phyloP scores from a whole-genome alignment of 129 eudicot genomes.

The Saposhnikovia divaricata region DNA sequence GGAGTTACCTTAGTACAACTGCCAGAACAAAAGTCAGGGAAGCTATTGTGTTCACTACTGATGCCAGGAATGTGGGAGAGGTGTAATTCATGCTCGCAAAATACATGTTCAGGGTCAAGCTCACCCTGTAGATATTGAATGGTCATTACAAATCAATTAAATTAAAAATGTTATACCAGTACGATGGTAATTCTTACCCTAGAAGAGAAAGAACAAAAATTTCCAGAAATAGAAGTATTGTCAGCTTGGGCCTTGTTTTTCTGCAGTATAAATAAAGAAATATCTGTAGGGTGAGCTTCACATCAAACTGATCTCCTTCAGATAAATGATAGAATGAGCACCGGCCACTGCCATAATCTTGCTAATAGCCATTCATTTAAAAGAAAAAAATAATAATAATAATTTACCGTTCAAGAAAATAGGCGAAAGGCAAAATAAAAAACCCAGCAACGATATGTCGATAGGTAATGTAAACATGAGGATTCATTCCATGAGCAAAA shows the following conservation, averaged over 20 bases:
- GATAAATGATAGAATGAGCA: not conserved
- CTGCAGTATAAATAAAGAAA: slow-evolving; percentile 22
- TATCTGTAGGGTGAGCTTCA: not conserved
- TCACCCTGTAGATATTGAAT: slow-evolving; percentile 34
- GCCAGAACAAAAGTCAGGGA: slow-evolving; percentile 56
- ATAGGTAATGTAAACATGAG: slow-evolving; percentile 59
- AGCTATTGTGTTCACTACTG: slow-evolving; percentile 65
- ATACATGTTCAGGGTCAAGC: slow-evolving; percentile 61
- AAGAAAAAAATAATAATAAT: not conserved
- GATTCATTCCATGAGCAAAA: slow-evolving; percentile 66
- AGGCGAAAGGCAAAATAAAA: slow-evolving; percentile 56
- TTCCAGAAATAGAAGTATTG: slow-evolving; percentile 40
- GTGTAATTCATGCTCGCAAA: slow-evolving; percentile 61
- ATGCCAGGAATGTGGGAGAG: slow-evolving; percentile 57
- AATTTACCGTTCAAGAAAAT: slow-evolving; percentile 53
- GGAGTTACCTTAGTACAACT: slow-evolving; percentile 42
- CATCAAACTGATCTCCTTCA: not conserved
- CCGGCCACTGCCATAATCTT: not conserved
- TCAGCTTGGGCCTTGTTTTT: slow-evolving; percentile 49
- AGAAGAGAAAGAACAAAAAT: slow-evolving; percentile 53
- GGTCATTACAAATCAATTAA: not conserved
- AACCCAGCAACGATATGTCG: slow-evolving; percentile 51
- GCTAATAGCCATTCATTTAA: not conserved
- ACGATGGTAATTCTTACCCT: slow-evolving; percentile 25
- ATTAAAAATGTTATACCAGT: not conserved